These are phyloP conservation scores for Fusarium sp. DNA, from an alignment of 2,329 filamentous ascomycete species.

Conservation along the genomic window DNA sequence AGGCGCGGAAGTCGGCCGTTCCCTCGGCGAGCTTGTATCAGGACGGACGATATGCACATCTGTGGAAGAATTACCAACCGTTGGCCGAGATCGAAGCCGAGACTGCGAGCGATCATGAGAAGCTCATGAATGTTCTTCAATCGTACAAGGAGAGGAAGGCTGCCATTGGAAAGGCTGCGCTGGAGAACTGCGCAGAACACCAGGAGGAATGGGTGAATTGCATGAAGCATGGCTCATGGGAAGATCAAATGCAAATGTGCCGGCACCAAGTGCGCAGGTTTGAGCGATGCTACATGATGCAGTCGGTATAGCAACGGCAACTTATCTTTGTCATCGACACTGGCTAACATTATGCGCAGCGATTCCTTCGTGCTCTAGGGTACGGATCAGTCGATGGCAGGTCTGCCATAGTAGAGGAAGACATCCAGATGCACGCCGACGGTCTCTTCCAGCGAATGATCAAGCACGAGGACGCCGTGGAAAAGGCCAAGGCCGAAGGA, in stretches of 20 bases:
- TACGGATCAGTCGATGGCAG: conserved; percentile 76
- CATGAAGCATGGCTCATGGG: conserved; percentile 74
- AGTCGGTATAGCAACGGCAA: conserved; percentile 66
- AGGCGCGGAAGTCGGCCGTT: conserved; percentile 44
- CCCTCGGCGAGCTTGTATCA: conserved; percentile 63
- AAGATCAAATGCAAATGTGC: conserved; percentile 80
- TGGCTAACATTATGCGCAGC: conserved; percentile 55
- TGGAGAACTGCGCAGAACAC: conserved; percentile 93
- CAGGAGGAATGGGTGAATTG: conserved; percentile 84
- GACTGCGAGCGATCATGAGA: conserved; percentile 78
- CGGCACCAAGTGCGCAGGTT: conserved; percentile 77
- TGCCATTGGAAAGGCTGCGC: conserved; percentile 77
- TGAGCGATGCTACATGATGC: conserved; percentile 87
- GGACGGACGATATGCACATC: conserved; percentile 74
- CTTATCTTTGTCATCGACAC: not conserved
- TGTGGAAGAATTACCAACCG: conserved; percentile 92
- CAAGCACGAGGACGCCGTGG: conserved; percentile 77
- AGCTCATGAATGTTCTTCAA: conserved; percentile 79
- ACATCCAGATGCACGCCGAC: conserved; percentile 96
- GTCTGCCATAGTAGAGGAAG: conserved; percentile 74
- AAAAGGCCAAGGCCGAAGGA: conserved; percentile 70
- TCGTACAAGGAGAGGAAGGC: conserved; percentile 83
- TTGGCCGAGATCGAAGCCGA: conserved; percentile 72
- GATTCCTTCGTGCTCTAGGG: conserved; percentile 88
- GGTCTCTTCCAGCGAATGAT: conserved; percentile 87